Evolutionary conservation across 345 rosid species (phyloP).

Genomic region (Lumnitzera littorea): DNA sequence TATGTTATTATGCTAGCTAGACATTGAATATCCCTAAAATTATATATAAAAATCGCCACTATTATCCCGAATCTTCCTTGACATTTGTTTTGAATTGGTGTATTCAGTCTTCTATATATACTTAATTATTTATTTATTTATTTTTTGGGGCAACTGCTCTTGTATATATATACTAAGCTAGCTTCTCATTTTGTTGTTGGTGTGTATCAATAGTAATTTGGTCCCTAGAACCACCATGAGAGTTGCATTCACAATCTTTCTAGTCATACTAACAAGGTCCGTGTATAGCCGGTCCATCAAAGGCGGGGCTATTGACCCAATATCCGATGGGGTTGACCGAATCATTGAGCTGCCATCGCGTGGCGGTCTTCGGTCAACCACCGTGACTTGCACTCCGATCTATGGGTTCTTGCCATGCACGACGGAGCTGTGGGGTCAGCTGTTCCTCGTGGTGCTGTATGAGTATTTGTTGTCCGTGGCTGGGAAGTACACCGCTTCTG

Average conservation of each 20-base stretch:
- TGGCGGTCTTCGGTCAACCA: slow-evolving; percentile 10
- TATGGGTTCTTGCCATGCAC: slow-evolving; percentile 53
- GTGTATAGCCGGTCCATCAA: slow-evolving; percentile 14
- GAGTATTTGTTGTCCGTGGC: slow-evolving; percentile 33
- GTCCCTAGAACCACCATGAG: background rate
- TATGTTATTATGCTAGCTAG: too few species aligned
- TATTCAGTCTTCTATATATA: too few species aligned
- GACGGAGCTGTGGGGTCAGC: slow-evolving; percentile 37
- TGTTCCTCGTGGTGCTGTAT: slow-evolving; percentile 36
- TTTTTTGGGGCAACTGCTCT: too few species aligned
- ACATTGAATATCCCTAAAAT: too few species aligned
- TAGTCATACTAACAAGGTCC: slow-evolving; percentile 10
- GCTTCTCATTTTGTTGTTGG: too few species aligned
- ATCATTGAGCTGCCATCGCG: background rate
- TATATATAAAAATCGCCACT: too few species aligned
- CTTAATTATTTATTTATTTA: too few species aligned
- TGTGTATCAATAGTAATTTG: too few species aligned
- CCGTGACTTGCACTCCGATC: slow-evolving; percentile 28
- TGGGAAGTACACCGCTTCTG: slow-evolving; percentile 15
- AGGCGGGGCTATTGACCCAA: background rate
- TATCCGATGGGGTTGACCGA: slow-evolving; percentile 14
- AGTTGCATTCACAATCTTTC: slow-evolving; percentile 11
- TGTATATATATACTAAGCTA: too few species aligned
- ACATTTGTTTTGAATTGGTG: too few species aligned
- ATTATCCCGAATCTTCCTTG: too few species aligned